A percentile compares a stretch with the other conserved stretches of the same genome.
Evolutionary conservation across 2,329 filamentous ascomycete species (phyloP).

Genomic region (Tolypocladium paradoxum): DNA sequence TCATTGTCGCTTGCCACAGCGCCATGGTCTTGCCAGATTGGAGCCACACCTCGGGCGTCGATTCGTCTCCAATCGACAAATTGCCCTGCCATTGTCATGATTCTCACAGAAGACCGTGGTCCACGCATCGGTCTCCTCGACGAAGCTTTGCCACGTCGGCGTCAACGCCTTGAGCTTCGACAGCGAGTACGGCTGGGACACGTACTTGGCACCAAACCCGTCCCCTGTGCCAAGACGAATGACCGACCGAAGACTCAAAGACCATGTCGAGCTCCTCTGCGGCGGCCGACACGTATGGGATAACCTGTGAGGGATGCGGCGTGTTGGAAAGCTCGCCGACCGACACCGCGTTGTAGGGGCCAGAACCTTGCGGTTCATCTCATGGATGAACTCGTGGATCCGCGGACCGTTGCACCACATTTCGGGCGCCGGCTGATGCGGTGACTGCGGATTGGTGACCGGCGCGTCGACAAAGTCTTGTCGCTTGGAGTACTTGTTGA

Average conservation of each 20-base stretch:
- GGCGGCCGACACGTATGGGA: constrained; percentile 42
- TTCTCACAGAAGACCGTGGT: constrained; percentile 53
- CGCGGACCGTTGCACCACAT: constrained; percentile 51
- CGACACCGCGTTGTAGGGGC: constrained; percentile 47
- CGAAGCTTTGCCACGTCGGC: constrained; percentile 37
- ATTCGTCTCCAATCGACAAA: constrained; percentile 39
- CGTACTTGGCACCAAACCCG: constrained; percentile 32
- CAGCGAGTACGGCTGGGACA: constrained; percentile 37
- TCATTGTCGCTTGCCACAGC: constrained; percentile 35
- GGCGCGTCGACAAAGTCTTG: constrained; percentile 44
- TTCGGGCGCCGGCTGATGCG: constrained; percentile 31
- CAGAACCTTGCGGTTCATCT: constrained; percentile 44
- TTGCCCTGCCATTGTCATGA: constrained; percentile 49
- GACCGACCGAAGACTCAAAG: constrained; percentile 44
- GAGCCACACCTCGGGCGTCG: constrained; percentile 30
- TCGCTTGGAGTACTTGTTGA: constrained; percentile 56
- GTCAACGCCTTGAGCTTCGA: constrained; percentile 32
- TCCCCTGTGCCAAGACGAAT: constrained; percentile 44
- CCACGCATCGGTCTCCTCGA: constrained; percentile 41
- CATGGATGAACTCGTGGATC: constrained; percentile 50
- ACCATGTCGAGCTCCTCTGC: constrained; percentile 50
- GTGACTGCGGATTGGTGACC: constrained; percentile 25
- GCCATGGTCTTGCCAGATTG: constrained; percentile 42
- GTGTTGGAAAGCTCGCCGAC: constrained; percentile 53
- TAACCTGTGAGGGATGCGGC: constrained; percentile 37